phyloP scores from a whole-genome alignment of 352 stramenopile species.

The Saprolegnia diclina region DNA sequence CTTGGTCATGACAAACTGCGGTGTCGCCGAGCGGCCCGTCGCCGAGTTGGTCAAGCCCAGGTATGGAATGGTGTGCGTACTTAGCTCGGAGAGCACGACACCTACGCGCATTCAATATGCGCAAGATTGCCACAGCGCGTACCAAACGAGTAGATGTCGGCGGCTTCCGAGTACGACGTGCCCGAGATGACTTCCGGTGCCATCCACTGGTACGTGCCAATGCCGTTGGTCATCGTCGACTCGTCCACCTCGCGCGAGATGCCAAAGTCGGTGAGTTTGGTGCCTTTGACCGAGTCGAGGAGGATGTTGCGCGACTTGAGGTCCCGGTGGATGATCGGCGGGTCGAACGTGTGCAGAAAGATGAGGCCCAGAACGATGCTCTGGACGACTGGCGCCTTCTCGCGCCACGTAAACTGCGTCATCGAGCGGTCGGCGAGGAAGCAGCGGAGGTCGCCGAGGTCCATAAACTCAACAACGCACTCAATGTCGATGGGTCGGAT shows the following conservation, averaged over 20 bases:
- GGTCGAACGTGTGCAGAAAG: background rate
- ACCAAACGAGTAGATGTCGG: slow-evolving; percentile 16
- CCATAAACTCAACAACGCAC: slow-evolving; percentile 34
- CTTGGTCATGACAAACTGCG: background rate
- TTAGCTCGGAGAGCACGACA: slow-evolving; percentile 20
- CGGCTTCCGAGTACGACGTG: background rate
- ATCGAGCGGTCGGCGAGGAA: background rate
- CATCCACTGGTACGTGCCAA: slow-evolving; percentile 13
- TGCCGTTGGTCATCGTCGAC: background rate
- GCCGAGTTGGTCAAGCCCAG: background rate
- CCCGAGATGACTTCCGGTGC: background rate
- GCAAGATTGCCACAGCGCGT: background rate
- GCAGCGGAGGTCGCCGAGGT: slow-evolving; percentile 29
- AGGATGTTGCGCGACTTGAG: slow-evolving; percentile 11
- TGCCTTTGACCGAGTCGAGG: slow-evolving; percentile 1
- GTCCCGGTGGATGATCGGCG: slow-evolving; percentile 6
- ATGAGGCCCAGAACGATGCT: background rate
- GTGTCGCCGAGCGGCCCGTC: background rate
- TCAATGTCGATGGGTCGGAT: slow-evolving; percentile 6
- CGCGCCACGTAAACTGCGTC: background rate
- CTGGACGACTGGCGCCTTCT: background rate
- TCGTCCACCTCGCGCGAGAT: background rate
- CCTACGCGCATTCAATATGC: background rate
- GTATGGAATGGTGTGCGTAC: slow-evolving; percentile 11
- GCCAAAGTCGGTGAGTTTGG: slow-evolving; percentile 12